Base-by-base conservation (phyloP, 2,329 filamentous ascomycete species). In the Stenocarpella maydis region DNA sequence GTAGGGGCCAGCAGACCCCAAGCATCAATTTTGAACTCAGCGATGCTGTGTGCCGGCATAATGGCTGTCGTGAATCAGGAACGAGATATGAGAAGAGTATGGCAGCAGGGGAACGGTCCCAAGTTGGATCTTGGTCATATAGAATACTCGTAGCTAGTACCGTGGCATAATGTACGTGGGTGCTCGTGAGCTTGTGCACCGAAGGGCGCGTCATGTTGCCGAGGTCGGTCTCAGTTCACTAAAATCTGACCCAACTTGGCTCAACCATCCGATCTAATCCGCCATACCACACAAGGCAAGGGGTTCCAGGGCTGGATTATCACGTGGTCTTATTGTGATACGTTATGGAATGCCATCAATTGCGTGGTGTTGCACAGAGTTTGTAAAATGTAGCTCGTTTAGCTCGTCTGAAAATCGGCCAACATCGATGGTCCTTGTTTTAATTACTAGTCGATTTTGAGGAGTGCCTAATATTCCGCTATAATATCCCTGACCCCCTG, bases 1-100 rank as follows among this genome's bases (percentile, higher is more conserved):
- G 3, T 5, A 21, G 28, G 14, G 5, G 47, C n/a, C 12, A 45
- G 47, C 58, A 37, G 26, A 63, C 58, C 58, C 58, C 58, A 63
- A 26, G n/a, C 58, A 49, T 63, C 58, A 10, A 61, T 61, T 24
- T 61, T 61, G 26, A 47, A 61, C 24, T 61, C 41, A 21, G 58
- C 41, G 10, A 49, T 63, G 43, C 14, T 63, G 6, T 37, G 43
- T 17, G 47, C 39, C 26, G 58, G 58, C 58, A 63, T 63, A 9
- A 4, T 34, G 58, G 28, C 58, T 24, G 14, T 19, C 24, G n/a
- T 19, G 8, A 10, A 2, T 17, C n/a, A 7, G 31, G 14, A 47
- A 26, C 8, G 43, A 49, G 31, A 19, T 19, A 5, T 17, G 28
- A 19, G 28, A 19, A 12, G 14, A n/a, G 24, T 12, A 10, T 21